These are phyloP conservation scores for Aspergillus sp. DNA, from an alignment of 2,329 filamentous ascomycete genomes.

Conservation along the genomic window DNA sequence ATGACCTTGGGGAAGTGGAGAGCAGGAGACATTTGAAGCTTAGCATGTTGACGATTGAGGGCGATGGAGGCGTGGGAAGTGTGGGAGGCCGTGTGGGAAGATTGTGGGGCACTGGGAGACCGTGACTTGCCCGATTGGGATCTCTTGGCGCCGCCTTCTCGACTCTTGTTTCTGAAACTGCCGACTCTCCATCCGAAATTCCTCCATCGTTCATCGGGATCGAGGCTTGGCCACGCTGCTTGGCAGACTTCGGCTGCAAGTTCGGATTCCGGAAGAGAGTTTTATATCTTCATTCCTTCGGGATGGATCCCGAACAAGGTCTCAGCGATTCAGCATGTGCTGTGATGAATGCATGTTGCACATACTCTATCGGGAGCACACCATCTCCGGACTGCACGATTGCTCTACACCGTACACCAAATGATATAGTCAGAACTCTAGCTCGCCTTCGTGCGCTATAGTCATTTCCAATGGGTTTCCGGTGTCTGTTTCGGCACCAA, in stretches of 20 bases:
- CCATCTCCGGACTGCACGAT: not conserved
- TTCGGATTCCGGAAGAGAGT: not conserved
- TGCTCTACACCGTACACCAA: too few relatives aligned
- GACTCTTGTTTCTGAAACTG: not conserved
- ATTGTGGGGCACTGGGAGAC: not conserved
- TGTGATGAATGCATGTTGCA: not conserved
- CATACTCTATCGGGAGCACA: not conserved
- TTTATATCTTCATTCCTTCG: not conserved
- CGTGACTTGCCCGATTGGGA: not conserved
- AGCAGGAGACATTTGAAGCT: not conserved
- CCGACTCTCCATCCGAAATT: not conserved
- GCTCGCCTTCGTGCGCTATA: too few relatives aligned
- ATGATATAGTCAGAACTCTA: too few relatives aligned
- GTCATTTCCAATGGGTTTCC: too few relatives aligned
- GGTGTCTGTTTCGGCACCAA: too few relatives aligned
- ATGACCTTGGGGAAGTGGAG: not conserved
- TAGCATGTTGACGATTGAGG: not conserved
- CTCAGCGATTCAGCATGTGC: not conserved
- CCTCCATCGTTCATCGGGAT: not conserved
- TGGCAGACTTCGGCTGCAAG: constrained; percentile 3
- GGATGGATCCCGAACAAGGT: not conserved
- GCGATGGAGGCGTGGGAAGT: not conserved
- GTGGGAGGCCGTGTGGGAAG: not conserved
- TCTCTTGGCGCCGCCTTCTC: not conserved
- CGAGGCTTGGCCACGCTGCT: not conserved